phyloP scores from a whole-genome alignment of 2,329 filamentous ascomycete species.

The Teratosphaeriaceae sp. region DNA sequence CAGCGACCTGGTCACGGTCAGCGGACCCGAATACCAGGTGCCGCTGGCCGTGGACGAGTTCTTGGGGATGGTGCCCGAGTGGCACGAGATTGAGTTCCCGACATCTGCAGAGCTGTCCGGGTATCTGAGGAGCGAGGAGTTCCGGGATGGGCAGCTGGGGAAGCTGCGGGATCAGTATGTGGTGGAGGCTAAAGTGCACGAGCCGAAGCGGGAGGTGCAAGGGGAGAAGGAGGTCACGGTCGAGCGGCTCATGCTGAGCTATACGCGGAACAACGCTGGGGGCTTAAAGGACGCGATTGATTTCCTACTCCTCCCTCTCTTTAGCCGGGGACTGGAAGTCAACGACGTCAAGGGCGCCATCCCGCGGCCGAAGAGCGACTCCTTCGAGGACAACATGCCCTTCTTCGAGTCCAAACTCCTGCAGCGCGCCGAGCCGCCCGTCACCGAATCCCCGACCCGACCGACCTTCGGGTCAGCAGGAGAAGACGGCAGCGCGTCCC shows the following conservation, averaged over 20 bases:
- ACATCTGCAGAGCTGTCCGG: slow-evolving; percentile 68
- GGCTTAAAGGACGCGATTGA: slow-evolving; percentile 94
- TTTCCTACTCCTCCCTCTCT: slow-evolving; percentile 78
- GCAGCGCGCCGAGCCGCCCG: slow-evolving; percentile 77
- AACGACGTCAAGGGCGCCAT: slow-evolving; percentile 89
- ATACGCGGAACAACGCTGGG: slow-evolving; percentile 95
- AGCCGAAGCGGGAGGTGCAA: slow-evolving; percentile 36
- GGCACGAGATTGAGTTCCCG: slow-evolving; percentile 81
- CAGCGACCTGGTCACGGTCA: slow-evolving; percentile 92
- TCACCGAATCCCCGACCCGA: slow-evolving; percentile 83
- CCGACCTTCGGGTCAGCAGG: slow-evolving; percentile 78
- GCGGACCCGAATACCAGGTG: slow-evolving; percentile 96
- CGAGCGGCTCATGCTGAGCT: slow-evolving; percentile 48
- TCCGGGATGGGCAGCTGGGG: slow-evolving; percentile 68
- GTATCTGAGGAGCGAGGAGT: slow-evolving; percentile 75
- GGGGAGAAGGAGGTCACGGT: slow-evolving; percentile 36
- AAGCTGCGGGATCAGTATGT: slow-evolving; percentile 91
- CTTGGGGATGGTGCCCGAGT: slow-evolving; percentile 95
- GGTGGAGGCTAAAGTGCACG: slow-evolving; percentile 71
- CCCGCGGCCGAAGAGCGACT: slow-evolving; percentile 96
- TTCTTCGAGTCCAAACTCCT: slow-evolving; percentile 97
- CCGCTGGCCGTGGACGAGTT: slow-evolving; percentile 95
- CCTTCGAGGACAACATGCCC: slow-evolving; percentile 92
- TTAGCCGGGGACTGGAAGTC: slow-evolving; percentile 81
- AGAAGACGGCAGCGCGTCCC: slow-evolving; percentile 70